phyloP scores from a whole-genome alignment of 2,329 filamentous ascomycete species.

The Parastagonospora avenae region DNA sequence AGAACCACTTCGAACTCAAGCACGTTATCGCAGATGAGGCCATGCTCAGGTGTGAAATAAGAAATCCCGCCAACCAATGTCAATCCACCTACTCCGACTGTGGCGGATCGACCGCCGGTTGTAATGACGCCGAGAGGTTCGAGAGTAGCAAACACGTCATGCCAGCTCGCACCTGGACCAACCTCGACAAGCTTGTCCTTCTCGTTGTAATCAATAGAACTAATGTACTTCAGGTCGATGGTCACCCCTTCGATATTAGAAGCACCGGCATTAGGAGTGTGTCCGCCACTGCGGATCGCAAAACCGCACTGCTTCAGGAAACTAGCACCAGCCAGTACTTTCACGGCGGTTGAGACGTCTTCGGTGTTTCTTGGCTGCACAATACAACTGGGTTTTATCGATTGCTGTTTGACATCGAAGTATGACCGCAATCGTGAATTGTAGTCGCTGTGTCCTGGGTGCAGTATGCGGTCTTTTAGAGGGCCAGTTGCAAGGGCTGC shows the following conservation, averaged over 20 bases:
- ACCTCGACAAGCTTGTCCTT: slow-evolving; percentile 22
- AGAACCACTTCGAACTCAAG: slow-evolving; percentile 42
- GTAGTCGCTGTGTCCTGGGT: slow-evolving; percentile 19
- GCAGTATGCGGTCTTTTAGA: slow-evolving; percentile 14
- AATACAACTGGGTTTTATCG: slow-evolving; percentile 27
- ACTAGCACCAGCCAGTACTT: slow-evolving; percentile 11
- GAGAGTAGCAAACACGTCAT: slow-evolving; percentile 28
- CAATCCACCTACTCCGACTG: slow-evolving; percentile 33
- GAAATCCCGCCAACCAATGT: slow-evolving; percentile 36
- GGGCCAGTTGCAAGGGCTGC: background rate
- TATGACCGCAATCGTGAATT: slow-evolving; percentile 20
- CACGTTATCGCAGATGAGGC: slow-evolving; percentile 38
- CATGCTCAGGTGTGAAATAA: slow-evolving; percentile 34
- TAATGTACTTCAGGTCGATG: slow-evolving; percentile 31
- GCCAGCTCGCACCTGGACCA: slow-evolving; percentile 33
- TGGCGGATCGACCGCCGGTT: slow-evolving; percentile 29
- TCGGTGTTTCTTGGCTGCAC: slow-evolving; percentile 22
- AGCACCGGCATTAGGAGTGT: slow-evolving; percentile 29
- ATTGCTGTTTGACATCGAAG: slow-evolving; percentile 28
- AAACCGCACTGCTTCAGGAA: slow-evolving; percentile 18
- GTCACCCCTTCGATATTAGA: slow-evolving; percentile 37
- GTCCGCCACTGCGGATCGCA: slow-evolving; percentile 32
- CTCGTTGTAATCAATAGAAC: slow-evolving; percentile 17
- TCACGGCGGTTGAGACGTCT: slow-evolving; percentile 25
- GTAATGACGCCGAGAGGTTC: slow-evolving; percentile 27